Conservation (phyloP, 768 basidiomycete genomes). For the Panellus pusillus region DNA sequence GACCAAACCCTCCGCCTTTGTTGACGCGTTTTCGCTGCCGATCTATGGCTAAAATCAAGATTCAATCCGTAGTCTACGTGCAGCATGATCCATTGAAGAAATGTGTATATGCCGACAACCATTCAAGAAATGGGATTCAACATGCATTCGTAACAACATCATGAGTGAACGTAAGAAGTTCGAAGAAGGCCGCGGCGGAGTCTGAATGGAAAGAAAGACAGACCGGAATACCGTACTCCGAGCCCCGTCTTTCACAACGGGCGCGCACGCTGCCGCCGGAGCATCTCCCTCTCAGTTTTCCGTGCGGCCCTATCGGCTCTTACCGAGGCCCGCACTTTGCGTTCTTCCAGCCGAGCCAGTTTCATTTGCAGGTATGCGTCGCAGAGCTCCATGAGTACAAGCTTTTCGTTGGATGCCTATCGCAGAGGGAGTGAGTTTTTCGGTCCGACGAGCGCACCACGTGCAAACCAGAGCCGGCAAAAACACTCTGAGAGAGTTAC, state of each 20-base stretch:
- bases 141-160: not conserved
- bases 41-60: no score
- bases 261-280: slow-evolving; percentile 17
- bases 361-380: slow-evolving; percentile 20
- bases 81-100: no score
- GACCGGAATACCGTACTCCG: slow-evolving; percentile 5
- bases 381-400: slow-evolving; percentile 23
- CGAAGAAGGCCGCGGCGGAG: slow-evolving; percentile 12
- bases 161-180: not conserved
- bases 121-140: no score
- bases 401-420: slow-evolving; percentile 24
- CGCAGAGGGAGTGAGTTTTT: slow-evolving; percentile 2
- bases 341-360: slow-evolving; percentile 13
- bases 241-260: slow-evolving; percentile 12
- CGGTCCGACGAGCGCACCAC: slow-evolving; percentile 4
- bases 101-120: no score
- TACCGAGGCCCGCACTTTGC: slow-evolving; percentile 14
- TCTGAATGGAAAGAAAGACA: not conserved
- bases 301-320: slow-evolving; percentile 21
- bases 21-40: no score
- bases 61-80: no score
- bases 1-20: not conserved
- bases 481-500: not conserved
- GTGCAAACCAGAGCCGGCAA: not conserved
- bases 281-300: slow-evolving; percentile 17